phyloP scores from a whole-genome alignment of 352 stramenopile species.

The Pythium inflatum region DNA sequence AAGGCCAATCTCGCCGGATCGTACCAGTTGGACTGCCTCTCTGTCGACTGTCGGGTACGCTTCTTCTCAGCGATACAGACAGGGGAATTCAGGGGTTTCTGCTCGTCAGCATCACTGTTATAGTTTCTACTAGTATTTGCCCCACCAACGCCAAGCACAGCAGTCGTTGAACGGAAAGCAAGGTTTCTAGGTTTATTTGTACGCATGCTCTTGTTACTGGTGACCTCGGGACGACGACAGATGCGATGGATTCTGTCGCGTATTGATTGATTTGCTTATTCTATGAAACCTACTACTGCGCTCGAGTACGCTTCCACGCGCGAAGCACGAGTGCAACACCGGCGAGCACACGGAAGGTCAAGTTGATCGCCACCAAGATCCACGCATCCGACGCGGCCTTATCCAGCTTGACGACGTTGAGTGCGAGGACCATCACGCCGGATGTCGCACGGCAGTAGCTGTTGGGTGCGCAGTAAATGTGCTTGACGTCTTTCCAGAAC shows the following conservation, averaged over 20 bases:
- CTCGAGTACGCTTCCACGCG: no score
- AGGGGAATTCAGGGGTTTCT: conserved; percentile 84
- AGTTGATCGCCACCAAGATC: conserved; percentile 40
- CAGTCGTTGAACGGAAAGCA: no score
- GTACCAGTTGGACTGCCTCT: conserved; percentile 84
- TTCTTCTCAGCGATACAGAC: conserved; percentile 70
- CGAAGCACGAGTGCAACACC: no score
- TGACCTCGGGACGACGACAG: no score
- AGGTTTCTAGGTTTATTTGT: no score
- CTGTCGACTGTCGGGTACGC: conserved; percentile 68
- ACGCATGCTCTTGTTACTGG: no score
- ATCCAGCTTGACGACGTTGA: conserved; percentile 28
- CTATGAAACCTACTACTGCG: no score
- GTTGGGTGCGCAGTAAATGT: conserved; percentile 34
- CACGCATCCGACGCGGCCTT: conserved; percentile 30
- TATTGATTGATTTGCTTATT: no score
- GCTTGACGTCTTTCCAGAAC: conserved; percentile 40
- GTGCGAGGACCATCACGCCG: conserved; percentile 30
- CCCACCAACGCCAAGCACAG: no score
- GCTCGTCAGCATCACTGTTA: conserved; percentile 67
- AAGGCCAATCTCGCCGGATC: conserved; percentile 85
- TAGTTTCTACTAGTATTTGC: no score
- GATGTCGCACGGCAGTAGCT: conserved; percentile 29
- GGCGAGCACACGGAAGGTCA: conserved; percentile 41
- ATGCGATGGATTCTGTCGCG: no score